Percentiles rank a stretch among this genome's conserved stretches.
Conservation (phyloP, 257 asterid species). For the Petunia secreta region DNA sequence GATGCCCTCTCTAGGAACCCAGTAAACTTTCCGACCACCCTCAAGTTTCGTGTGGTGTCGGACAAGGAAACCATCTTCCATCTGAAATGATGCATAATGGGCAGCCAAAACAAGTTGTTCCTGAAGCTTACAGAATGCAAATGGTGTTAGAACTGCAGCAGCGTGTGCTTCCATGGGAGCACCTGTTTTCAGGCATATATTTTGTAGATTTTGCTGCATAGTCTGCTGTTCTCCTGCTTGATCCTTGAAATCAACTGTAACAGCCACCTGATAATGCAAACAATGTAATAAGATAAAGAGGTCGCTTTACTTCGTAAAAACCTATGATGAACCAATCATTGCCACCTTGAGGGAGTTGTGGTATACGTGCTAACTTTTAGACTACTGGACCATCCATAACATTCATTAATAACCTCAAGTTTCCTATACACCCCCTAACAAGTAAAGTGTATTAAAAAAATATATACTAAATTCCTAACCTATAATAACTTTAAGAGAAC, state of each 20-base stretch:
- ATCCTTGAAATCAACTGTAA: conserved; percentile 87
- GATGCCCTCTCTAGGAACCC: conserved; percentile 89
- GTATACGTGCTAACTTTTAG: background rate
- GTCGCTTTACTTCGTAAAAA: background rate
- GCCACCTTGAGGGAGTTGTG: background rate
- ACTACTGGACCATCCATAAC: background rate
- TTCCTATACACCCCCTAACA: background rate
- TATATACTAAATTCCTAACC: background rate
- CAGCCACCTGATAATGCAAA: conserved; percentile 68
- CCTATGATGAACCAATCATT: background rate
- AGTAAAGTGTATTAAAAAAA: background rate
- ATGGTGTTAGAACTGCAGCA: conserved; percentile 85
- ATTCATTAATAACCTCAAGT: background rate
- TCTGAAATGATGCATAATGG: conserved; percentile 85
- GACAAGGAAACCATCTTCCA: conserved; percentile 76
- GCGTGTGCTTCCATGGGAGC: conserved; percentile 99
- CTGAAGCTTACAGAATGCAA: conserved; percentile 90
- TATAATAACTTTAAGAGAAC: background rate
- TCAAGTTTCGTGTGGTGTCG: conserved; percentile 93
- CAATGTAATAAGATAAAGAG: background rate
- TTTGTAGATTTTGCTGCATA: conserved; percentile 96
- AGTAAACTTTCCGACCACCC: conserved; percentile 89
- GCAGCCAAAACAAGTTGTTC: conserved; percentile 93
- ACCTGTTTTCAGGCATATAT: conserved; percentile 90
- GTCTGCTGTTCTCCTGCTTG: conserved; percentile 96